phyloP scores from a whole-genome alignment of 805 yeast genomes.

The Wickerhamomyces xylosicus region DNA sequence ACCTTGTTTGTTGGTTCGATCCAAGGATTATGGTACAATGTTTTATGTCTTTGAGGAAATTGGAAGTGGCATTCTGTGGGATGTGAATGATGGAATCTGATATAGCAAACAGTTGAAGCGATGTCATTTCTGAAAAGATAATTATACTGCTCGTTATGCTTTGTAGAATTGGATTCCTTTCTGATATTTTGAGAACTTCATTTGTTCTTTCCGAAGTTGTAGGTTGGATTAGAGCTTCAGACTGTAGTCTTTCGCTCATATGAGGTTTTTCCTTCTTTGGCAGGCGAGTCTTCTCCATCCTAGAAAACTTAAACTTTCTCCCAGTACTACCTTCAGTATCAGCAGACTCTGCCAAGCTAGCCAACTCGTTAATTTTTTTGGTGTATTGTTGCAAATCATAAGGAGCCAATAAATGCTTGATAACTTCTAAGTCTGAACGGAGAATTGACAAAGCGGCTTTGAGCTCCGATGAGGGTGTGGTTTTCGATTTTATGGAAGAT shows the following conservation, averaged over 20 bases:
- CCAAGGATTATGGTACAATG: neutral
- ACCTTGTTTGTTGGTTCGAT: neutral
- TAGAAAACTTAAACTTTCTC: neutral
- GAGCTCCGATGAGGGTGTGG: neutral
- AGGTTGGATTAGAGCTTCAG: neutral
- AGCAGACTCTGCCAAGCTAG: neutral
- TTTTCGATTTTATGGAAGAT: neutral
- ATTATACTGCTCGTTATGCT: neutral
- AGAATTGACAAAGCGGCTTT: neutral
- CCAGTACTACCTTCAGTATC: too few species aligned
- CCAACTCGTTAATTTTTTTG: neutral
- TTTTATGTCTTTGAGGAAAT: neutral
- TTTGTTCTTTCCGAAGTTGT: neutral
- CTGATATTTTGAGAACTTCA: neutral
- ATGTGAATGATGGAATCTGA: neutral
- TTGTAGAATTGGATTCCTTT: neutral
- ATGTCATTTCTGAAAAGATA: neutral
- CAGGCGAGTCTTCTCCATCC: neutral
- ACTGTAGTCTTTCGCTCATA: neutral
- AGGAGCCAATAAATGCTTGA: neutral
- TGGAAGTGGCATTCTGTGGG: neutral
- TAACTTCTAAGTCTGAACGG: neutral
- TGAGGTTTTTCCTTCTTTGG: neutral
- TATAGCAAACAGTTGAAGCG: neutral
- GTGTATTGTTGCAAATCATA: neutral